Evolutionary conservation across 495 filamentous ascomycete species (phyloP).

Genomic region (Xylaria nigripes): DNA sequence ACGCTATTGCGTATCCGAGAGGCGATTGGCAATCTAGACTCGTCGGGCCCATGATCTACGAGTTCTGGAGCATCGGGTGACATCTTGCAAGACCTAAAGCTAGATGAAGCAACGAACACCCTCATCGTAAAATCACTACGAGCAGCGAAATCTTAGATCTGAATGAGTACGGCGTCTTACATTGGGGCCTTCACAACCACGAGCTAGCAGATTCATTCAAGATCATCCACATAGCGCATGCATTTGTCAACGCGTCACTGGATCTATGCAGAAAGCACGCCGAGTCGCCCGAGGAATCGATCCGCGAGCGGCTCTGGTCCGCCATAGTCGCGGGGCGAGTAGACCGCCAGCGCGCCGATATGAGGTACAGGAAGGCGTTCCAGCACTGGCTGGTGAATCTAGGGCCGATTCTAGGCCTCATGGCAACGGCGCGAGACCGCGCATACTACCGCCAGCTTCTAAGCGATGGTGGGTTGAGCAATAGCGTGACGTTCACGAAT

Average conservation of each 20-base stretch:
- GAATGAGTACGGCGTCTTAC: not conserved
- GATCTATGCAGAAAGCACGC: not conserved
- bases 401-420: not conserved
- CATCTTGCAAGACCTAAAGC: not conserved
- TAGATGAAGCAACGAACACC: not conserved
- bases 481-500: not conserved
- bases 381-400: not conserved
- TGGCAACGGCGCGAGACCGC: not conserved
- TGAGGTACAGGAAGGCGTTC: not conserved
- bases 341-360: not conserved
- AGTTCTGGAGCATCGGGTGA: conserved; percentile 1
- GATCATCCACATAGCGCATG: not conserved
- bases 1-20: not conserved
- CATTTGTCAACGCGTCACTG: not conserved
- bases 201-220: not conserved
- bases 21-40: conserved; percentile 1
- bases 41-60: not conserved
- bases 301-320: not conserved
- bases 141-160: not conserved
- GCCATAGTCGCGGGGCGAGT: not conserved
- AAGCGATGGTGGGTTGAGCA: not conserved
- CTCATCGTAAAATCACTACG: not conserved
- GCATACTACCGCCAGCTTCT: not conserved
- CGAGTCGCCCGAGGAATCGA: not conserved
- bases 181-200: not conserved